Evolutionary conservation across 1,284 basidiomycete species (phyloP).

Genomic region (Trichosporon coremiiforme): DNA sequence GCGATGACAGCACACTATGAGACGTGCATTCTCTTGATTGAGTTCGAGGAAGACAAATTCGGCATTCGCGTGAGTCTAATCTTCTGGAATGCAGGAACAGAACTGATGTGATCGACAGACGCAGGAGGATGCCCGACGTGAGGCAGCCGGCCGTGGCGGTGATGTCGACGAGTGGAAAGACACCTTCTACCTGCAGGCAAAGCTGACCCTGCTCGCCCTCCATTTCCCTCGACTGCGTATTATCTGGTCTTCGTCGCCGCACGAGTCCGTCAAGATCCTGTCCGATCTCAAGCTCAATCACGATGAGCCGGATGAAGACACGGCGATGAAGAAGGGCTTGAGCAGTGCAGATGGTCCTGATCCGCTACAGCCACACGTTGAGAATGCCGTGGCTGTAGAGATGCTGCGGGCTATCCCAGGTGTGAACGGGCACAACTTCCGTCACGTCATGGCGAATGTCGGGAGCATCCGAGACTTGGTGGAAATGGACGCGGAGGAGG

Average conservation of each 20-base stretch:
- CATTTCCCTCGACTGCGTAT: conserved; percentile 88
- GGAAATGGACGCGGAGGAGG: conserved; percentile 64
- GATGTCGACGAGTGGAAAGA: conserved; percentile 45
- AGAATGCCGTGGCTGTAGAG: conserved; percentile 53
- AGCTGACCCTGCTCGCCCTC: conserved; percentile 84
- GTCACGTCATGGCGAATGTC: conserved; percentile 80
- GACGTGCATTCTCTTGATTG: conserved; percentile 90
- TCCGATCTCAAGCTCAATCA: conserved; percentile 84
- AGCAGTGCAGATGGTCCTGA: conserved; percentile 35
- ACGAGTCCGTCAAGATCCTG: conserved; percentile 89
- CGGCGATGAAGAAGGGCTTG: conserved; percentile 76
- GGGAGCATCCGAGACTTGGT: conserved; percentile 75
- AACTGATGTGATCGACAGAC: conserved; percentile 59
- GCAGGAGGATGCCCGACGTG: conserved; percentile 54
- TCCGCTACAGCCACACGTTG: conserved; percentile 36
- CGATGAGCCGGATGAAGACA: conserved; percentile 75
- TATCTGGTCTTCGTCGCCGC: conserved; percentile 96
- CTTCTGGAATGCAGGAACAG: neutral
- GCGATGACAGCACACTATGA: conserved; percentile 96
- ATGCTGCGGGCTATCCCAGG: conserved; percentile 62
- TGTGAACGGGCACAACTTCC: conserved; percentile 79
- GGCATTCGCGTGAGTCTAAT: conserved; percentile 70
- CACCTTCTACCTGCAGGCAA: conserved; percentile 71
- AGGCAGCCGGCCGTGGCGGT: conserved; percentile 65
- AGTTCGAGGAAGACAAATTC: conserved; percentile 98